phyloP scores from a whole-genome alignment of 2,329 filamentous ascomycete genomes.

The Colletotrichum somersetense region DNA sequence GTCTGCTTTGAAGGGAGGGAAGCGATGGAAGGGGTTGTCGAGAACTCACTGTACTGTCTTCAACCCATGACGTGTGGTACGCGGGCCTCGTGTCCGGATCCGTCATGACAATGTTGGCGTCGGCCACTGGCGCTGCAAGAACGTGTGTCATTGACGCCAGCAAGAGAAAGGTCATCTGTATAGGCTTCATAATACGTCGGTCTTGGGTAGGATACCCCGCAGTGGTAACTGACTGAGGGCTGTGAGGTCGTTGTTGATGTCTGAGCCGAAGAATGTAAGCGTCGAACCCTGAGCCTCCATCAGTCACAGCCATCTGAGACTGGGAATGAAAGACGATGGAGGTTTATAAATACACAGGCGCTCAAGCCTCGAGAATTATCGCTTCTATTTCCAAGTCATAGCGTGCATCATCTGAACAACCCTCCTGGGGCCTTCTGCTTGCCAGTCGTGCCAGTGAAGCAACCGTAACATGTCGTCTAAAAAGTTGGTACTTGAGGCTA shows the following conservation, averaged over 20 bases:
- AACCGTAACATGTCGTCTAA: not conserved
- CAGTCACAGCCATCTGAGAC: not conserved
- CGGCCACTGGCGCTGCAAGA: not conserved
- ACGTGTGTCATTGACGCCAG: not conserved
- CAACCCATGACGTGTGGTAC: slow-evolving; percentile 14
- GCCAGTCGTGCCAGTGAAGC: not conserved
- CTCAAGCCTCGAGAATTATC: not conserved
- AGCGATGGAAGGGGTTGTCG: not conserved
- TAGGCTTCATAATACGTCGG: not conserved
- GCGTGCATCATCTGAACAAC: slow-evolving; percentile 15
- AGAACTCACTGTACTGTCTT: not conserved
- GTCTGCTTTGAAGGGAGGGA: not conserved
- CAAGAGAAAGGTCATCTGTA: not conserved
- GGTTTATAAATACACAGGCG: not conserved
- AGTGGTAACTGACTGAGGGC: not conserved
- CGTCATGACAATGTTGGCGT: not conserved
- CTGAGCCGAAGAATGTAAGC: not conserved
- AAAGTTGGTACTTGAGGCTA: not conserved
- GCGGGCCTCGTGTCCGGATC: not conserved
- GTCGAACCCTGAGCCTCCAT: too few relatives aligned
- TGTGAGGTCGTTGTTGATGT: not conserved
- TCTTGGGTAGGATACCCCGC: not conserved
- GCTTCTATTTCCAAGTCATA: not conserved
- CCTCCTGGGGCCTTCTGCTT: not conserved
- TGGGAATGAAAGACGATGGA: not conserved